Conservation (phyloP, 116 monocot species). For the Trichopus zeylanicus region DNA sequence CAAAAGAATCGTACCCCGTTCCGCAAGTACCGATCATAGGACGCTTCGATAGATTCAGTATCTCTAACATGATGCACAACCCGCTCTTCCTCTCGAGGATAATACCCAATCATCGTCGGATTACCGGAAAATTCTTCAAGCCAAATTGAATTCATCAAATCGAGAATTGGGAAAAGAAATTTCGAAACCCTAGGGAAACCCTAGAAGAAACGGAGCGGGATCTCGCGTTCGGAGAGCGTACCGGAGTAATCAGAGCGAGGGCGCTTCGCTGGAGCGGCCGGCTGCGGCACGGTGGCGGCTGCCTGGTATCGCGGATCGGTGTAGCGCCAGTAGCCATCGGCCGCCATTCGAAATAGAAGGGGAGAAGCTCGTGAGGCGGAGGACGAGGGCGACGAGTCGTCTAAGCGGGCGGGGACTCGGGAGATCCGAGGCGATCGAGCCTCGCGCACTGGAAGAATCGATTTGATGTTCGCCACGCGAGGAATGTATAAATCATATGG, state of each 20-base stretch:
- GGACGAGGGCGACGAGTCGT: too few species aligned
- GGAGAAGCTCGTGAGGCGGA: neutral
- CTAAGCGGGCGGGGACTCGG: too few species aligned
- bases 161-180: too few species aligned
- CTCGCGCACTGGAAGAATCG: too few species aligned
- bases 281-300: neutral
- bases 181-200: too few species aligned
- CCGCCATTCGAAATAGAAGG: neutral
- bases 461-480: too few species aligned
- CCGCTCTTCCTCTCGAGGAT: neutral
- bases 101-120: neutral
- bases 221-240: neutral
- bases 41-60: constrained; percentile 3
- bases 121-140: neutral
- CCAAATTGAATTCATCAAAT: neutral
- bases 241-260: constrained; percentile 2
- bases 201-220: too few species aligned
- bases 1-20: constrained; percentile 3
- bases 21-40: constrained; percentile 3
- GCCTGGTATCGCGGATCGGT: constrained; percentile 1
- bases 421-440: too few species aligned
- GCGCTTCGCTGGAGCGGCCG: constrained; percentile 5
- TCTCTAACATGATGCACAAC: neutral
- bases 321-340: constrained; percentile 10
- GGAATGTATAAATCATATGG: too few species aligned